These are phyloP conservation scores for Fusarium stilboides DNA, from an alignment of 2,329 filamentous ascomycete species.

Conservation along the genomic window DNA sequence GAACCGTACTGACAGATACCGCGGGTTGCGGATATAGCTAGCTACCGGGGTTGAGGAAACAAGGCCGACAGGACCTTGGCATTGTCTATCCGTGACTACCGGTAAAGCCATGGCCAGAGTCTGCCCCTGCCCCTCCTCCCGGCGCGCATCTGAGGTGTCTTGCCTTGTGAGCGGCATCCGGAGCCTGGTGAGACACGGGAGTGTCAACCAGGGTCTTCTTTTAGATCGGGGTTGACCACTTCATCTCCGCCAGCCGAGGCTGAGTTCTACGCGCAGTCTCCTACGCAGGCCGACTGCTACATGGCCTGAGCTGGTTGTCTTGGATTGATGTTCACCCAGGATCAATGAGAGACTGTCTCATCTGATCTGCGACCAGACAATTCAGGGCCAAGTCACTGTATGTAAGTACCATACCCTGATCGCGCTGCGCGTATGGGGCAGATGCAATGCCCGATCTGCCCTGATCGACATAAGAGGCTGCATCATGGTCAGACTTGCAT, in stretches of 20 bases:
- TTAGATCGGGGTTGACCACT: slow-evolving; percentile 40
- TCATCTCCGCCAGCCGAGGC: slow-evolving; percentile 15
- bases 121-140: slow-evolving; percentile 4
- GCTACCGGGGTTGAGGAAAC: slow-evolving; percentile 18
- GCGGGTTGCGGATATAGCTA: slow-evolving; percentile 28
- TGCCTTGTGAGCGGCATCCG: slow-evolving; percentile 46
- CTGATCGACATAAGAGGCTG: slow-evolving; percentile 40
- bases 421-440: slow-evolving; percentile 26
- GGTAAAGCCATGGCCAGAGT: not conserved
- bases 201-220: slow-evolving; percentile 48
- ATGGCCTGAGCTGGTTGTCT: slow-evolving; percentile 1
- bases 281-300: not conserved
- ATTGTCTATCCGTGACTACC: slow-evolving; percentile 5
- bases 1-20: slow-evolving; percentile 10
- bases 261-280: slow-evolving; percentile 1
- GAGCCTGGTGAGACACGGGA: slow-evolving; percentile 51
- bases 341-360: slow-evolving; percentile 21
- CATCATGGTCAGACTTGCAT: slow-evolving; percentile 36
- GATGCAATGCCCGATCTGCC: slow-evolving; percentile 31
- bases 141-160: slow-evolving; percentile 33
- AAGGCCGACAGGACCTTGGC: slow-evolving; percentile 24
- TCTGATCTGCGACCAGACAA: not conserved
- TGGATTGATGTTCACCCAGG: slow-evolving; percentile 15
- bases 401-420: slow-evolving; percentile 13
- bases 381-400: not conserved